These are phyloP conservation scores for Cordyceps cateniannulata DNA, from an alignment of 2,329 filamentous ascomycete genomes.

Conservation along the genomic window DNA sequence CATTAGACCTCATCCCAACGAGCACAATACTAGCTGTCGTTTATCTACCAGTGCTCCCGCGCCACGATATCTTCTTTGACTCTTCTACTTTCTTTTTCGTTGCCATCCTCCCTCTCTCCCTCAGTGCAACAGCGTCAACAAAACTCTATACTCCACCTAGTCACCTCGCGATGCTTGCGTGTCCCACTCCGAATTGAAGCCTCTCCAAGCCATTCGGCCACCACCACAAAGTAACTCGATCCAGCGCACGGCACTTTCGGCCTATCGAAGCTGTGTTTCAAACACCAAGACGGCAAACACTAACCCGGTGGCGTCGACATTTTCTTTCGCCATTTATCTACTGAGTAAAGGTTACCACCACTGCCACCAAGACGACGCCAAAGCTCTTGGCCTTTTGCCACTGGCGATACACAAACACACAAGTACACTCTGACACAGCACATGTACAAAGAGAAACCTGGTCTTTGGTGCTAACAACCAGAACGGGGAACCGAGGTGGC, in stretches of 20 bases:
- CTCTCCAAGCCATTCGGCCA: not conserved
- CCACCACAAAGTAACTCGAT: not conserved
- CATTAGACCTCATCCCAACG: too few species aligned
- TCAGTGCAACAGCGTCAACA: not conserved
- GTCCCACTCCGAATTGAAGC: not conserved
- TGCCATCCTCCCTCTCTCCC: not conserved
- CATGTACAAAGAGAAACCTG: not conserved
- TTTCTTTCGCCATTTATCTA: not conserved
- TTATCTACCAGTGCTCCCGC: too few species aligned
- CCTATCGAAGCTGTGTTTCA: not conserved
- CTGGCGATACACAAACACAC: not conserved
- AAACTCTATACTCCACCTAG: not conserved
- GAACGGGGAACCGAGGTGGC: not conserved
- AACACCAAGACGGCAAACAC: not conserved
- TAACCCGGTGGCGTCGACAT: not conserved
- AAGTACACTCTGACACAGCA: not conserved
- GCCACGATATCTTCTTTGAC: too few species aligned
- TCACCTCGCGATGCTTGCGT: not conserved
- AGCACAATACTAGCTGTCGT: too few species aligned
- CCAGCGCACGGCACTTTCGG: not conserved
- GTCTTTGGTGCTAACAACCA: not conserved
- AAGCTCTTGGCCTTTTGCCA: slow-evolving; percentile 4
- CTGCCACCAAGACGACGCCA: not conserved
- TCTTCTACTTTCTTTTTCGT: not conserved
- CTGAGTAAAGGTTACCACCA: not conserved